Base-by-base conservation (phyloP, 768 basidiomycete species). In the Boletus subparvulus region DNA sequence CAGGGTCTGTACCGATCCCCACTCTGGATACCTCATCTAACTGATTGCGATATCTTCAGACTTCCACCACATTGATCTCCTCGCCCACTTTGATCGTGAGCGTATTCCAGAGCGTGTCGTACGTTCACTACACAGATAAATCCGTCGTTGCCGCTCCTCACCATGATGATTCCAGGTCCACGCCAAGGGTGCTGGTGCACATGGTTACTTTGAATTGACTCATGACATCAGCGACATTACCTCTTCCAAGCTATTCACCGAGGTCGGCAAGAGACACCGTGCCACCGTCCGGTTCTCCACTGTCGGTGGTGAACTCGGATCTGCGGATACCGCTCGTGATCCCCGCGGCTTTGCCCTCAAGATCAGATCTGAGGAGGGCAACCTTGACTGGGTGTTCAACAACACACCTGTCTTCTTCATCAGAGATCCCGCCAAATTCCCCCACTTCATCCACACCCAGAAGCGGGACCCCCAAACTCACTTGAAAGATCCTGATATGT, bases 91-190 rank as follows among this genome's bases (percentile, higher is more conserved):
- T 65, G 91, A 92, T 72, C 87, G 92, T 57, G 94, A 97, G 74
- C 89, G 96, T 70, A 96, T 98, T 67, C 96, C 95, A 16, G 93
- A 96, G 80, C 92, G 93, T 73, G 88, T 92, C 61, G 93, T 87
- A 72, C 62, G 84, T 78, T 41, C 14, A 7, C 33, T 33, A 5
- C 17, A 35, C 24, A 28, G 39, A 36, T 43, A 33, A 26, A 35
- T 47, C 2, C 7, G 6, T 46, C 47, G 40, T 21, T 17, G n/a
- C 43, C 6, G 9, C 12, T 45, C 13, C 62, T 79, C 59, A 68
- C 66, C 55, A 60, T 72, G 35, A 7, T 16, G 30, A 1, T 67
- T 63, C 61, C 70, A 93, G 88, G 83, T 94, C 50, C 94, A 94
- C 68, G 92, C 93, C 60, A 96, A 94, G 72, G 95, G 90, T 54